A percentile compares a stretch with the other conserved stretches of the same genome.
Evolutionary conservation across 1,139 yeast species (phyloP).

Genomic region (Blastobotrys serpentis): DNA sequence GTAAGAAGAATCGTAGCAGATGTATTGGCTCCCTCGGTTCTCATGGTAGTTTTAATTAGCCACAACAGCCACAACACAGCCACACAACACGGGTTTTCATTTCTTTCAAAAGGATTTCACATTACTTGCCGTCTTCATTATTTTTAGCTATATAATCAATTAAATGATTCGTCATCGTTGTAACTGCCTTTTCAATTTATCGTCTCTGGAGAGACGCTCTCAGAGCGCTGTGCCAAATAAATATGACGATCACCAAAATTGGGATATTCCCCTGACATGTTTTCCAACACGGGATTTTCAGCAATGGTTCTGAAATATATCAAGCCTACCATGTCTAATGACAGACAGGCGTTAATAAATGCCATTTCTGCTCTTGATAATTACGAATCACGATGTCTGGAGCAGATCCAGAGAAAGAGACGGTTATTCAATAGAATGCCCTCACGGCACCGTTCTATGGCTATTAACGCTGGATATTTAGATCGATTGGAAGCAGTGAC

Average conservation of each 20-base stretch:
- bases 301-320: constrained; percentile 13
- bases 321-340: constrained; percentile 16
- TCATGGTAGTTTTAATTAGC: no score
- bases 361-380: constrained; percentile 53
- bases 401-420: constrained; percentile 44
- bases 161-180: no score
- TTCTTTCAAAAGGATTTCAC: no score
- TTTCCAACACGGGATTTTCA: constrained; percentile 5
- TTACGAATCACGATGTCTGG: constrained; percentile 39
- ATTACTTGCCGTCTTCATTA: no score
- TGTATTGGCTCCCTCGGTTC: no score
- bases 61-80: no score
- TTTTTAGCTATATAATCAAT: no score
- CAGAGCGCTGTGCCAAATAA: no score
- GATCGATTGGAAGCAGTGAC: constrained; percentile 52
- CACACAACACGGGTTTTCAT: no score
- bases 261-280: background rate
- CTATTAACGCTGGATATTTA: constrained; percentile 55
- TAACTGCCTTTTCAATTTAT: no score
- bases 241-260: background rate
- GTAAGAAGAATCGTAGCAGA: no score
- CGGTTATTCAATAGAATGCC: constrained; percentile 50
- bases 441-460: constrained; percentile 55
- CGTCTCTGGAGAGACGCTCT: no score
- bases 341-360: constrained; percentile 45